Base-by-base conservation (phyloP, 805 yeast species). In the Scheffersomyces lignosus region DNA sequence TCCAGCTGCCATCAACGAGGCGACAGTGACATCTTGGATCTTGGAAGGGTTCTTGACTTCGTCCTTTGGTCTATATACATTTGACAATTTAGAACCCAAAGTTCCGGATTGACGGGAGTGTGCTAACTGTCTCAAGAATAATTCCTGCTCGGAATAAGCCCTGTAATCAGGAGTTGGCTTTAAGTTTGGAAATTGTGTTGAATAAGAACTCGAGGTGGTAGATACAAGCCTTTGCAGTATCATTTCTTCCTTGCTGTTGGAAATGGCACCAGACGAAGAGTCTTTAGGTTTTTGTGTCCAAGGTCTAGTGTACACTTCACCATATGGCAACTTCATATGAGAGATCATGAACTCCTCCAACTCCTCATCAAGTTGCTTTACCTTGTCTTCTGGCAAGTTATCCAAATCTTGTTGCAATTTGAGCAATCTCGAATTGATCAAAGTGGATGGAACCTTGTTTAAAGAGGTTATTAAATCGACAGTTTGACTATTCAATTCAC, bases 1-100 rank as follows among this genome's bases (percentile, higher is more conserved):
- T 35, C 96, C 97, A 0, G 97, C 87, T 3, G 96, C 91, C 61
- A 91, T 60, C 36, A 93, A 71, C 39, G 80, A 80, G 20, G 87
- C 69, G 25, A 89, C 69, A 2, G 91, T 73, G 9, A 87, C 57
- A 38, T 85, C 78, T 15, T 73, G 62, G 15, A 79, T 67, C 10
- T 69, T 50, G 24, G 75, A 66, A 13, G 96, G 96, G 16, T 70
- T 63, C 30, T 70, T 67, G 20, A 82, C 68, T 42, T 85, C 85
- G 43, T 75, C 70, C 53, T 81, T 80, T 13, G 96, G 95, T 36
- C 65, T 62, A 56, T 87, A 88, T 5, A 85, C 81, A 40, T 78
- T 71, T 37, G 66, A 60, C n/a, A 86, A 51, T 12, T 65, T 56
- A 1, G 95, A 80, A 0, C 97, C 96, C 25, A 84, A 58, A 23